Evolutionary conservation across 2,329 filamentous ascomycete genomes (phyloP).

Genomic region (Camptophora hylomeconis): DNA sequence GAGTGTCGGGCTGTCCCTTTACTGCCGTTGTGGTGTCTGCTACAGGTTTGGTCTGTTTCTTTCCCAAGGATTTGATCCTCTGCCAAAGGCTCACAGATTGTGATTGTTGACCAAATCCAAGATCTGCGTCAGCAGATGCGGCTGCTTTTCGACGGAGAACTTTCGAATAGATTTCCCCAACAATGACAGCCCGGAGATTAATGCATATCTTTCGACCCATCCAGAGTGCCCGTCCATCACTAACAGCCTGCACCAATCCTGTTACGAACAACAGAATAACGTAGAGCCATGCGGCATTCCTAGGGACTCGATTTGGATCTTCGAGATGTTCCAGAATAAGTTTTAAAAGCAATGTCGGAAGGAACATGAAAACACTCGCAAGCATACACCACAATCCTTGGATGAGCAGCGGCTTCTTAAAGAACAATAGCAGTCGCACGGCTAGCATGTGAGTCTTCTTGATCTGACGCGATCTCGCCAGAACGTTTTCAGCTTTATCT

Average conservation of each 20-base stretch:
- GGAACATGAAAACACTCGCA: slow-evolving; percentile 73
- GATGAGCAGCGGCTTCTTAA: slow-evolving; percentile 59
- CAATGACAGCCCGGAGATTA: slow-evolving; percentile 81
- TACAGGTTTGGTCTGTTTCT: slow-evolving; percentile 24
- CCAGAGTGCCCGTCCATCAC: slow-evolving; percentile 79
- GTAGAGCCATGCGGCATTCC: slow-evolving; percentile 89
- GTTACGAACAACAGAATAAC: slow-evolving; percentile 80
- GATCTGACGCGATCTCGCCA: slow-evolving; percentile 71
- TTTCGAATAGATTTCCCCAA: slow-evolving; percentile 96
- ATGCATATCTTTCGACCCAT: slow-evolving; percentile 91
- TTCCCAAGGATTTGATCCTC: slow-evolving; percentile 42
- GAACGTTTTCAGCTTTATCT: slow-evolving; percentile 72
- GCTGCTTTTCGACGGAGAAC: slow-evolving; percentile 82
- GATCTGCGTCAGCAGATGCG: slow-evolving; percentile 58
- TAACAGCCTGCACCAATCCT: slow-evolving; percentile 67
- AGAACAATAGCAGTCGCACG: slow-evolving; percentile 72
- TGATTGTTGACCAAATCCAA: slow-evolving; percentile 42
- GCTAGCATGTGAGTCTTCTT: slow-evolving; percentile 70
- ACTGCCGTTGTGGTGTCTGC: slow-evolving; percentile 13
- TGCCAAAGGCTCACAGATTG: slow-evolving; percentile 28
- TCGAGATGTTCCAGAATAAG: slow-evolving; percentile 93
- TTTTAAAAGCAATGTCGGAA: slow-evolving; percentile 79
- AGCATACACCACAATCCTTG: slow-evolving; percentile 73
- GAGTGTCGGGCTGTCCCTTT: slow-evolving; percentile 43
- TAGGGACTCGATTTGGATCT: slow-evolving; percentile 57